Evolutionary conservation across 805 yeast species (phyloP), one percentile per base, ranked within the genome.

Genomic region (Wickerhamomyces alni): DNA sequence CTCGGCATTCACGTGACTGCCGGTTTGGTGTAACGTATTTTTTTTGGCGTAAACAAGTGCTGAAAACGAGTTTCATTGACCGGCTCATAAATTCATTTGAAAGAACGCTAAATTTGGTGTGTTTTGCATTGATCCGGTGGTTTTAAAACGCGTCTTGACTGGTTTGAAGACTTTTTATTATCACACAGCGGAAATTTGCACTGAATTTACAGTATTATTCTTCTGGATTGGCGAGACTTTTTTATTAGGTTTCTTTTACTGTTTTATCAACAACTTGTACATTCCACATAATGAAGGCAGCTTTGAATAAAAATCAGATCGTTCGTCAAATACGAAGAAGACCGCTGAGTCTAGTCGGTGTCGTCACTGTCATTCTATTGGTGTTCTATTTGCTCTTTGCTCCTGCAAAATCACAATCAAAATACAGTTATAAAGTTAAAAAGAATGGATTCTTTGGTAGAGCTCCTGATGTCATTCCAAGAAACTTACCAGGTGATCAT

Each of bases 401-500:
- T 32, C 53, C 65, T 11, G 52, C 64, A 8, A 43, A 44, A 32
- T 42, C 52, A 13, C 40, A 40, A 24, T 48, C 58, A 17, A 54
- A 48, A 35, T 54, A 56, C 40, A 52, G 52, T 25, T 55, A 55
- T 39, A 55, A 48, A 38, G 50, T 42, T 15, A 55, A 54, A 46
- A 47, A 45, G 37, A 45, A 44, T 27, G 60, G 60, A 1, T 44
- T 54, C 36, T 54, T 54, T 49, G 67, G 67, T 25, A 67, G 66
- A 47, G 72, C 73, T 42, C 70, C 68, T 35, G 80, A 78, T 55
- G 67, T 75, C 34, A 70, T 78, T 41, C 78, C 86, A 45, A 71
- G 77, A 51, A 75, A 76, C 55, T 57, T 77, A 38, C 85, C 86
- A 18, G 74, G 75, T 36, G 82, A 83, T 52, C 93, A 84, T 57